Conservation (phyloP, 495 filamentous ascomycete species). For the Aspergillus egyptiacus region DNA sequence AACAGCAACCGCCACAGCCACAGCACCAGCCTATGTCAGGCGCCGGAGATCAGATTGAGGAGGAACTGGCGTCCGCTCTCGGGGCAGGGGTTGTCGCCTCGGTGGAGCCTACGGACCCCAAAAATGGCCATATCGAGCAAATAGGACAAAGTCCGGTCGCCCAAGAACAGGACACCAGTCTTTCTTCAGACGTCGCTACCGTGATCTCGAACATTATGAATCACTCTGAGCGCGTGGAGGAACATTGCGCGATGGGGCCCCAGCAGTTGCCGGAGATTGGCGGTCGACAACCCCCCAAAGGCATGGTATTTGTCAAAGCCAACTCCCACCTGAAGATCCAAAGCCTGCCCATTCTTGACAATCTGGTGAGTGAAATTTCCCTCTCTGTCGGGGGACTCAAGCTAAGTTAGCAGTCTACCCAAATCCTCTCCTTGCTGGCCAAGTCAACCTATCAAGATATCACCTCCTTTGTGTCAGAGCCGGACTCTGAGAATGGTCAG, state of each 20-base stretch:
- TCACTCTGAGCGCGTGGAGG: constrained; percentile 43
- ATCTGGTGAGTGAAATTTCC: constrained; percentile 47
- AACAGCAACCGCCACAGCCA: neutral
- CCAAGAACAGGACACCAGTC: constrained; percentile 19
- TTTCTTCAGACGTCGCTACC: constrained; percentile 32
- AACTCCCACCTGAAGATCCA: constrained; percentile 58
- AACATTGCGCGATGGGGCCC: constrained; percentile 37
- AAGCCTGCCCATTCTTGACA: constrained; percentile 67
- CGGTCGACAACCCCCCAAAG: constrained; percentile 28
- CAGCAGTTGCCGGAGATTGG: constrained; percentile 29
- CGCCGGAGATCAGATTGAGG: constrained; percentile 37
- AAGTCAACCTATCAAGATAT: constrained; percentile 67
- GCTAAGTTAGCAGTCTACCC: constrained; percentile 44
- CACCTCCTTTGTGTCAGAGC: constrained; percentile 63
- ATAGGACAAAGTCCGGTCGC: constrained; percentile 13
- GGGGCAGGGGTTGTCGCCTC: constrained; percentile 28
- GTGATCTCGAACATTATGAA: constrained; percentile 44
- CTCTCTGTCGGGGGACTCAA: neutral
- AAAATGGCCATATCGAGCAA: constrained; percentile 19
- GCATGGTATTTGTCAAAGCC: constrained; percentile 45
- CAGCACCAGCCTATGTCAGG: neutral
- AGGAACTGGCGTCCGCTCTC: constrained; percentile 37
- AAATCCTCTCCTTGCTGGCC: constrained; percentile 64
- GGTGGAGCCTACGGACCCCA: constrained; percentile 19
- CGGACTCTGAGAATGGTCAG: constrained; percentile 68